A percentile compares a stretch with the other conserved stretches of the same genome.
Conservation (phyloP, 345 rosid species). For the Brassica cretica region DNA sequence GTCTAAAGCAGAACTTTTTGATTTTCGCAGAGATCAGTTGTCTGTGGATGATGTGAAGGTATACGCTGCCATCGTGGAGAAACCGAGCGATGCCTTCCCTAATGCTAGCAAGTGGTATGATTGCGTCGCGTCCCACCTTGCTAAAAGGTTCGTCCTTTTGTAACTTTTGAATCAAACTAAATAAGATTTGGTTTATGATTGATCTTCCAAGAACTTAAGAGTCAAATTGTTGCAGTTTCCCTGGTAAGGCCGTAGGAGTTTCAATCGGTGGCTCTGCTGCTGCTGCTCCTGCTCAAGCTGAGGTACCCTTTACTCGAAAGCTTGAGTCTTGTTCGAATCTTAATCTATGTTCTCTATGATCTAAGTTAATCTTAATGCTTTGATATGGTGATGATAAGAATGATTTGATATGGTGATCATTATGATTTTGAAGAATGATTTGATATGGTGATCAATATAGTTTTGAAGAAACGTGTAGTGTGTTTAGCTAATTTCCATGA, state of each 20-base stretch:
- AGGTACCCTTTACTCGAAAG: constrained; percentile 2
- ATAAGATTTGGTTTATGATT: neutral
- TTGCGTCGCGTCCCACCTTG: constrained; percentile 59
- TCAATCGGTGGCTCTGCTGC: constrained; percentile 55
- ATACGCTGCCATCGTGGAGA: constrained; percentile 63
- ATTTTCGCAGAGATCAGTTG: constrained; percentile 44
- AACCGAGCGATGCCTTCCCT: constrained; percentile 65
- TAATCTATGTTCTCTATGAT: neutral
- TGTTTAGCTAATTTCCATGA: neutral
- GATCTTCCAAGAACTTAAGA: neutral
- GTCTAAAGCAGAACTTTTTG: neutral
- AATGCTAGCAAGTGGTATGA: constrained; percentile 83
- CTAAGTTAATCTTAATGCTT: neutral
- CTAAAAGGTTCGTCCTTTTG: constrained; percentile 53
- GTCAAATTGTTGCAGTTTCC: constrained; percentile 55
- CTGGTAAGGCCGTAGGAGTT: constrained; percentile 83
- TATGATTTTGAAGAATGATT: neutral
- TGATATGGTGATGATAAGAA: neutral
- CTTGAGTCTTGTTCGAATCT: neutral
- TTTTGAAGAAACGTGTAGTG: neutral
- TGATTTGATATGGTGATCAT: neutral
- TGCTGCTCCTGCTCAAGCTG: constrained; percentile 41
- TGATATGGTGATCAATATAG: neutral
- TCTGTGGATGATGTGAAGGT: constrained; percentile 81
- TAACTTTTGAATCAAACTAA: neutral